Percentiles rank a stretch among this genome's conserved stretches.
Evolutionary conservation across 1,139 yeast species (phyloP).

Genomic region (Blastobotrys malaysiensis): DNA sequence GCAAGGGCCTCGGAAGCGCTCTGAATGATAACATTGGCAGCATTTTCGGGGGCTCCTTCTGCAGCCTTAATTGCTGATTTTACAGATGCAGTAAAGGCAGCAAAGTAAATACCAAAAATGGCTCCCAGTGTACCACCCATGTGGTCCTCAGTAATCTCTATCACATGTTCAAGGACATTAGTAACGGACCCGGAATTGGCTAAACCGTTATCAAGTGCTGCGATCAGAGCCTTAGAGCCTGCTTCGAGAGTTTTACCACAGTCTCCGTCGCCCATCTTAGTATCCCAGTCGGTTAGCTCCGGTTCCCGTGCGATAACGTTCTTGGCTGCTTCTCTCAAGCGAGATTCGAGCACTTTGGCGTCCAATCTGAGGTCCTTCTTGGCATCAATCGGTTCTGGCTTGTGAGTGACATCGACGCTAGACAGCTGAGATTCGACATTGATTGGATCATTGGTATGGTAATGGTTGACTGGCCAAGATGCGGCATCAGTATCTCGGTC

Average conservation of each 20-base stretch:
- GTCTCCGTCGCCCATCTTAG: slow-evolving; percentile 50
- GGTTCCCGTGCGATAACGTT: slow-evolving; percentile 43
- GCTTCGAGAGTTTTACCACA: slow-evolving; percentile 46
- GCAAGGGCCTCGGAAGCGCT: slow-evolving; percentile 25
- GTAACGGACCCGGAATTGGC: slow-evolving; percentile 25
- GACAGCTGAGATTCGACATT: slow-evolving; percentile 12
- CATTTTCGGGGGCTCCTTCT: slow-evolving; percentile 27
- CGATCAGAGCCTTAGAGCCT: slow-evolving; percentile 40
- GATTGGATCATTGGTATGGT: slow-evolving; percentile 12
- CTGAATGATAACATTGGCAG: slow-evolving; percentile 14
- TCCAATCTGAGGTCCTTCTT: slow-evolving; percentile 33
- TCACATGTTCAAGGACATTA: slow-evolving; percentile 27
- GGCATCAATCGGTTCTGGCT: slow-evolving; percentile 1
- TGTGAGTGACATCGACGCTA: slow-evolving; percentile 3
- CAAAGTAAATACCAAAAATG: slow-evolving; percentile 43
- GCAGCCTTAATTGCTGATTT: slow-evolving; percentile 17
- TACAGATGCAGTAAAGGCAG: slow-evolving; percentile 39
- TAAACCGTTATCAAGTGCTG: slow-evolving; percentile 33
- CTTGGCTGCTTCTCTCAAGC: slow-evolving; percentile 37
- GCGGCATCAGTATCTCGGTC: slow-evolving; percentile 40
- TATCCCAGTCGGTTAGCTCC: slow-evolving; percentile 45
- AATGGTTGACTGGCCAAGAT: slow-evolving; percentile 35
- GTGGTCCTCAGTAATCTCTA: slow-evolving; percentile 40
- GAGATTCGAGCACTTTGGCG: slow-evolving; percentile 30
- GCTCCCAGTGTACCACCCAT: slow-evolving; percentile 58